Percentiles rank a stretch among this genome's conserved stretches.
Evolutionary conservation across 345 rosid species (phyloP).

Genomic region (Iberis pinnata): DNA sequence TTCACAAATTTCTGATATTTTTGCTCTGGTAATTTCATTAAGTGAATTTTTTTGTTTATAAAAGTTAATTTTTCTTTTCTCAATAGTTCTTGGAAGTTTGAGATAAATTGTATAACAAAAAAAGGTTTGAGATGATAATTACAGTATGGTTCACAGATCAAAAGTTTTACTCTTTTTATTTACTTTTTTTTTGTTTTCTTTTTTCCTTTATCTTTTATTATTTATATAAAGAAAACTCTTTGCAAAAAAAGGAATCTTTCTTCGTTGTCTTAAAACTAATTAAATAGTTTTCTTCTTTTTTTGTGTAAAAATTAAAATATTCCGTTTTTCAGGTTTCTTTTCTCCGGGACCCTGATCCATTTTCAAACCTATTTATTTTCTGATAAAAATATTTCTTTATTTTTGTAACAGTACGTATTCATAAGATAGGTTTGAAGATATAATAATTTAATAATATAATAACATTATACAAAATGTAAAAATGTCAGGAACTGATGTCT

Average conservation of each 20-base stretch:
- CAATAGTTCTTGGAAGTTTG: too few species aligned
- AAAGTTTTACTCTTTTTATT: constrained; percentile 12
- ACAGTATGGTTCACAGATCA: constrained; percentile 6
- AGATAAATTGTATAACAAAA: too few species aligned
- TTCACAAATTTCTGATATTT: not conserved
- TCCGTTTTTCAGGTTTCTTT: too few species aligned
- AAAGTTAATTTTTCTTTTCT: not conserved
- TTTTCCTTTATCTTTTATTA: not conserved
- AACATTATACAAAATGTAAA: too few species aligned
- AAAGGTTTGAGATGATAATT: not conserved
- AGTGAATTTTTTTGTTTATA: not conserved
- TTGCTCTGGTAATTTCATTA: not conserved
- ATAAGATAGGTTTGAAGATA: too few species aligned
- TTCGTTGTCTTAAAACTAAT: constrained; percentile 1
- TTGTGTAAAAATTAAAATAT: not conserved
- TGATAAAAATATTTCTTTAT: too few species aligned
- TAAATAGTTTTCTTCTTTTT: not conserved
- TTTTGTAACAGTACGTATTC: too few species aligned
- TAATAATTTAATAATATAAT: too few species aligned
- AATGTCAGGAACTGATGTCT: too few species aligned
- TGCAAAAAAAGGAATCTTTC: not conserved
- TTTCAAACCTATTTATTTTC: too few species aligned
- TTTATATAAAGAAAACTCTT: not conserved
- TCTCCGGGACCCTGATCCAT: too few species aligned
- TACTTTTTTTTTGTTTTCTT: not conserved